phyloP scores from a whole-genome alignment of 768 basidiomycete genomes.

The Suillus spraguei region DNA sequence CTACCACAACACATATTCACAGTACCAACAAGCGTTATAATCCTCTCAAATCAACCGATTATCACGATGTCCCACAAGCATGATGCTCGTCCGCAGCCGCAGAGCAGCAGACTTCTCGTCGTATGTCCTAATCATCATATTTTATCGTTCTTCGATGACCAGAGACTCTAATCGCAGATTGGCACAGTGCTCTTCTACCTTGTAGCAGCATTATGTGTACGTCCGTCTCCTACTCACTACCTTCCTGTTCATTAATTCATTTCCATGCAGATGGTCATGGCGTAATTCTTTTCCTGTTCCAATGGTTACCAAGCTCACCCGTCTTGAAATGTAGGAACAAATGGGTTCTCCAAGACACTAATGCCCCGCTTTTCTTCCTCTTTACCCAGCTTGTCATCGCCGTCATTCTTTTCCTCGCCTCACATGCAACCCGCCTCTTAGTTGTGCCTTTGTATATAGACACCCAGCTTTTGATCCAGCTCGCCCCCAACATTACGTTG shows the following conservation, averaged over 20 bases:
- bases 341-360: slow-evolving; percentile 83
- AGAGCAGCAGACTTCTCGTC: slow-evolving; percentile 33
- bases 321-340: slow-evolving; percentile 60
- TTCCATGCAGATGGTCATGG: slow-evolving; percentile 80
- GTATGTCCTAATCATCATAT: slow-evolving; percentile 23
- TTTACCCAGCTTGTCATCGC: slow-evolving; percentile 82
- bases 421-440: slow-evolving; percentile 62
- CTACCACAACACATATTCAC: background rate
- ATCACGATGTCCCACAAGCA: slow-evolving; percentile 29
- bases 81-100: slow-evolving; percentile 27
- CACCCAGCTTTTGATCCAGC: slow-evolving; percentile 63
- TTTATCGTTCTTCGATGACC: slow-evolving; percentile 12
- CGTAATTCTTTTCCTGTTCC: slow-evolving; percentile 44
- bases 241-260: slow-evolving; percentile 8
- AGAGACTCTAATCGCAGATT: slow-evolving; percentile 41
- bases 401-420: slow-evolving; percentile 69
- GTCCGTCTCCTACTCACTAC: slow-evolving; percentile 33
- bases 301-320: slow-evolving; percentile 19
- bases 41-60: background rate
- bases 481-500: slow-evolving; percentile 72
- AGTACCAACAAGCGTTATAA: background rate
- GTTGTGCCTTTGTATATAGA: slow-evolving; percentile 71
- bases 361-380: slow-evolving; percentile 84
- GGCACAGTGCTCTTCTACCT: slow-evolving; percentile 86
- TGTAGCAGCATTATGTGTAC: slow-evolving; percentile 82